Base-by-base conservation (phyloP, 2,329 filamentous ascomycete species). In the Alternaria sp. region DNA sequence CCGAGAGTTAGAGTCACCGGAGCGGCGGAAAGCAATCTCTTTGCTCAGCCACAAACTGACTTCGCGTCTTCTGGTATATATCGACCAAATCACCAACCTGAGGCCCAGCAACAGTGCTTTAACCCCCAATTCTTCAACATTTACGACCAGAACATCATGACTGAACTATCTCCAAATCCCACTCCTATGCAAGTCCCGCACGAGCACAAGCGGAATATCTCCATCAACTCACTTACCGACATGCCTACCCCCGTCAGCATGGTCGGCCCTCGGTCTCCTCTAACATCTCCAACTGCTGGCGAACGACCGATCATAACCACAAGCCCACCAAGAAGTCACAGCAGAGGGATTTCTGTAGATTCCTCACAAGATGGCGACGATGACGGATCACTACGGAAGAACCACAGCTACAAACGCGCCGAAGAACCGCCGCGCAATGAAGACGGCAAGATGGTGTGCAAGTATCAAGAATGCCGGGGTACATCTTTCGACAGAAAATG, bases 401-500 rank as follows among this genome's bases (percentile, higher is more conserved):
- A 79, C 56, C 69, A 78, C 66, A 70, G 75, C 27, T 79, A 76
- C 66, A 81, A 81, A 61, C 78, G 79, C 34, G 63, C 72, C 51
- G 78, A 79, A 61, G 85, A 87, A 70, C 86, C 86, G 11, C 85
- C 85, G 46, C 83, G 83, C 78, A 93, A 93, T 67, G 76, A 82
- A 1, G 85, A 92, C 25, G 91, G 91, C n/a, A 90, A 92, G 73
- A 95, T 90, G 71, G 85, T 89, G 57, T 97, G 94, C 79, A 88
- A 87, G 57, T 77, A 79, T 16, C 80, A 85, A 0, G 89, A 90
- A 57, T 97, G 94, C 72, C 85, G 82, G 12, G 87, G 90, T 54
- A 84, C 89, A 5, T 86, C 85, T 12, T 98, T 97, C 75, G 85
- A 87, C 56, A 87, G 93, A 65, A 94, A 92, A 69, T 97, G 94